These are phyloP conservation scores for Hyphopichia homilentoma DNA, from an alignment of 805 yeast genomes.

Conservation along the genomic window DNA sequence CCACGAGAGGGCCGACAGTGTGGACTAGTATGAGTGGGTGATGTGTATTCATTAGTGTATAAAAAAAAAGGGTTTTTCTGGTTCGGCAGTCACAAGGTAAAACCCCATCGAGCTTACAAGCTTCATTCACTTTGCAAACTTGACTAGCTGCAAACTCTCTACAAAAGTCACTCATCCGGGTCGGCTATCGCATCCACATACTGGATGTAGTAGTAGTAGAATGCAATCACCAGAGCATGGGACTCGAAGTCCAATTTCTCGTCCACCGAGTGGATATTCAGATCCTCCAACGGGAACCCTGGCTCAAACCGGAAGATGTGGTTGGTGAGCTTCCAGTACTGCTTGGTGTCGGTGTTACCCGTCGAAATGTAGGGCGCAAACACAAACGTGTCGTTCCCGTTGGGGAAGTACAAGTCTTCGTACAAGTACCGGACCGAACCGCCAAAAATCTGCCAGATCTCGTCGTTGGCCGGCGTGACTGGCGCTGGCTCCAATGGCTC, in stretches of 20 bases:
- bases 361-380: slow-evolving; percentile 33
- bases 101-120: too few species aligned
- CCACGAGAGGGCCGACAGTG: too few species aligned
- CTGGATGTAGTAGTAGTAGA: slow-evolving; percentile 37
- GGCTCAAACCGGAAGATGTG: slow-evolving; percentile 36
- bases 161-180: too few species aligned
- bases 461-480: slow-evolving; percentile 29
- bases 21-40: too few species aligned
- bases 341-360: slow-evolving; percentile 41
- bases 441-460: slow-evolving; percentile 31
- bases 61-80: too few species aligned
- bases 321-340: slow-evolving; percentile 38
- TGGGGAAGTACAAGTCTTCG: slow-evolving; percentile 29
- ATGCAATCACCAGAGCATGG: slow-evolving; percentile 33
- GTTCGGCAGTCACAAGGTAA: too few species aligned
- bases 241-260: slow-evolving; percentile 27
- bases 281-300: slow-evolving; percentile 14
- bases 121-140: too few species aligned
- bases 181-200: too few species aligned
- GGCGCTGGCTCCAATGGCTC: slow-evolving; percentile 37
- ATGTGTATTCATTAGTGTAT: too few species aligned
- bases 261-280: slow-evolving; percentile 32
- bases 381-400: slow-evolving; percentile 19
- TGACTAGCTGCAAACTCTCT: too few species aligned
- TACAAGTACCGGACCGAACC: slow-evolving; percentile 36